phyloP scores from a whole-genome alignment of 2,329 filamentous ascomycete genomes.

The Cordyceps tenuipes region DNA sequence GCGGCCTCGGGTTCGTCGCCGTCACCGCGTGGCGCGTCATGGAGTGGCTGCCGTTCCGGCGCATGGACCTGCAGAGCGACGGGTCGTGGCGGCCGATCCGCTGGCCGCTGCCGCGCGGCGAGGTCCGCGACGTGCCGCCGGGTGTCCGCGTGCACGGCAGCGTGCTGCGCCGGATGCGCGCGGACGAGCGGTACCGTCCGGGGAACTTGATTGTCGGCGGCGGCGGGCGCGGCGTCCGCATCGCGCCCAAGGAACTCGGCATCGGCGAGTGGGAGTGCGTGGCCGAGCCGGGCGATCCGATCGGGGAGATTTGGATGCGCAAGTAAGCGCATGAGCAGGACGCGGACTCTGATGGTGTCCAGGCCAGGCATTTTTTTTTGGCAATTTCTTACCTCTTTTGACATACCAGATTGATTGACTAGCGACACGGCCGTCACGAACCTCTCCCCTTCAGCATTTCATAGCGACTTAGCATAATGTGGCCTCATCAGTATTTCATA shows the following conservation, averaged over 20 bases:
- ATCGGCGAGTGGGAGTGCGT: slow-evolving; percentile 66
- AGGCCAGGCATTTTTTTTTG: too few relatives aligned
- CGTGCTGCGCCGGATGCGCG: slow-evolving; percentile 62
- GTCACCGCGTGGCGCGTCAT: slow-evolving; percentile 67
- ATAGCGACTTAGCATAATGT: background rate
- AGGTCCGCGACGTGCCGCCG: slow-evolving; percentile 66
- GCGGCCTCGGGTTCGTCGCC: slow-evolving; percentile 45
- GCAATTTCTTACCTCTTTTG: too few relatives aligned
- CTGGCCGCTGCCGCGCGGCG: slow-evolving; percentile 71
- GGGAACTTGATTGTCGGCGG: slow-evolving; percentile 76
- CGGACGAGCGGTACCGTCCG: slow-evolving; percentile 57
- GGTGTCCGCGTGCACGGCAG: slow-evolving; percentile 64
- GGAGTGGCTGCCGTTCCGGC: slow-evolving; percentile 73
- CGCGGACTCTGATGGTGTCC: too few relatives aligned
- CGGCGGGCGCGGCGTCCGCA: slow-evolving; percentile 59
- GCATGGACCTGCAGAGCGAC: slow-evolving; percentile 68
- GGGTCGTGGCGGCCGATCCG: slow-evolving; percentile 72
- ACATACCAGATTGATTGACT: too few relatives aligned
- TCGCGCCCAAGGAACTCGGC: slow-evolving; percentile 52
- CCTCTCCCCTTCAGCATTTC: background rate
- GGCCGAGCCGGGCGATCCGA: slow-evolving; percentile 53
- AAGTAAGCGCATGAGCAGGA: slow-evolving; percentile 14
- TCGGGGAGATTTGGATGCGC: slow-evolving; percentile 60
- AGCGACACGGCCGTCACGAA: too few relatives aligned
- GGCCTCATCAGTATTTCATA: too few relatives aligned